Evolutionary conservation across 495 filamentous ascomycete species (phyloP).

Genomic region (Penicillium subrubescens): DNA sequence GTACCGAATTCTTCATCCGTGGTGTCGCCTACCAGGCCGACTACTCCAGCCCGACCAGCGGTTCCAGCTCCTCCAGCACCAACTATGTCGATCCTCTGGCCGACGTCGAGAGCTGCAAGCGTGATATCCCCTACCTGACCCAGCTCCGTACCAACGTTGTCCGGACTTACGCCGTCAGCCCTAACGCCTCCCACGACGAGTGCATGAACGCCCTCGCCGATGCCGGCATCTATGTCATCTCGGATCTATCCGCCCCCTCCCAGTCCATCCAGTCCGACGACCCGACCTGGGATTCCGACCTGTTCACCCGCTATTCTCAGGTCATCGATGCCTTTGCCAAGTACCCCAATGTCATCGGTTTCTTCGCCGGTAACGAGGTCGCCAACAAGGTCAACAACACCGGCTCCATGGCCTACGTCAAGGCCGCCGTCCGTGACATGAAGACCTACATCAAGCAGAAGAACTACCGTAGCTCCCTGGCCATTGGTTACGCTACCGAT

Average conservation of each 20-base stretch:
- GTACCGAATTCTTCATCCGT: slow-evolving; percentile 85
- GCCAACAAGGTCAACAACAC: slow-evolving; percentile 86
- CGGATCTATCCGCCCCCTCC: slow-evolving; percentile 80
- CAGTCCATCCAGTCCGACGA: slow-evolving; percentile 80
- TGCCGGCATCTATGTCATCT: slow-evolving; percentile 93
- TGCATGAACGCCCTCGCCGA: slow-evolving; percentile 88
- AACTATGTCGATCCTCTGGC: slow-evolving; percentile 72
- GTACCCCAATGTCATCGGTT: slow-evolving; percentile 90
- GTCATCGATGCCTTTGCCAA: slow-evolving; percentile 81
- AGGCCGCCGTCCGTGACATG: slow-evolving; percentile 93
- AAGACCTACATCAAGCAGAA: slow-evolving; percentile 89
- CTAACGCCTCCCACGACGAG: slow-evolving; percentile 69
- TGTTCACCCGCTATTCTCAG: slow-evolving; percentile 80
- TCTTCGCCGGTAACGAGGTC: slow-evolving; percentile 98
- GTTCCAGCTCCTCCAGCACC: slow-evolving; percentile 24
- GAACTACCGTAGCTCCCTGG: slow-evolving; percentile 68
- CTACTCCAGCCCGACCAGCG: slow-evolving; percentile 49
- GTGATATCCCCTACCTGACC: slow-evolving; percentile 81
- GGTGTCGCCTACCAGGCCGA: slow-evolving; percentile 87
- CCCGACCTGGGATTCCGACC: slow-evolving; percentile 74
- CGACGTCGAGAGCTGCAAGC: slow-evolving; percentile 66
- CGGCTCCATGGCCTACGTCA: slow-evolving; percentile 85
- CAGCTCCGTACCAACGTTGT: slow-evolving; percentile 85
- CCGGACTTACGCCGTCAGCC: slow-evolving; percentile 92
- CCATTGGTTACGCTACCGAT: slow-evolving; percentile 93